Percentiles rank a stretch among this genome's conserved stretches.
These are phyloP conservation scores for Lodderomyces oxycetoniae DNA, from an alignment of 1,139 yeast species.

Conservation along the genomic window DNA sequence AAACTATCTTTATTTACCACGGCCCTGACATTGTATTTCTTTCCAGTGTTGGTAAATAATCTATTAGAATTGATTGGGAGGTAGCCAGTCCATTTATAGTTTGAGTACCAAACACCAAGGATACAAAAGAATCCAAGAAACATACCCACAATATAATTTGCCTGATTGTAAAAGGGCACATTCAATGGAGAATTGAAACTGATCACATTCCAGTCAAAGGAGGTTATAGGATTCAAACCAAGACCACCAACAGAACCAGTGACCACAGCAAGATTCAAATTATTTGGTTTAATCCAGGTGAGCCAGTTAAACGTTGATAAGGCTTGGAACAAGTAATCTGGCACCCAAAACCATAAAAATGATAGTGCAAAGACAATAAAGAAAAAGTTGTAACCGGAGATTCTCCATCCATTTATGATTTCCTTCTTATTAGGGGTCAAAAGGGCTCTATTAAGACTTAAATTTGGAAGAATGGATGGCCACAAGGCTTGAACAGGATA, in stretches of 20 bases:
- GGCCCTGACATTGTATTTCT: conserved; percentile 34
- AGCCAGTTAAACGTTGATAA: conserved; percentile 33
- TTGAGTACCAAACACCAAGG: conserved; percentile 46
- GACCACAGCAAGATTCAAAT: conserved; percentile 43
- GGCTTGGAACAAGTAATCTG: conserved; percentile 30
- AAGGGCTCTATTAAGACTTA: conserved; percentile 56
- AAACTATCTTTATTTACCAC: conserved; percentile 36
- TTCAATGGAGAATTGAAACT: conserved; percentile 24
- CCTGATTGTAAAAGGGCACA: conserved; percentile 44
- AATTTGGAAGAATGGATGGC: conserved; percentile 52
- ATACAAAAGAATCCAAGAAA: conserved; percentile 40
- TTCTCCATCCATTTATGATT: conserved; percentile 35
- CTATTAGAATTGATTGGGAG: conserved; percentile 51
- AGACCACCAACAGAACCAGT: conserved; percentile 54
- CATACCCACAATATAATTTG: conserved; percentile 40
- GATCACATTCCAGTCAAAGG: conserved; percentile 49
- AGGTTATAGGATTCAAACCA: conserved; percentile 53
- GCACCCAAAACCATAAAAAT: conserved; percentile 34
- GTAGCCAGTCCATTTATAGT: conserved; percentile 48
- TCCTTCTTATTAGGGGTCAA: conserved; percentile 39
- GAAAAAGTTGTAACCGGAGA: conserved; percentile 31
- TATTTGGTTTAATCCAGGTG: conserved; percentile 34
- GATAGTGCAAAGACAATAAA: conserved; percentile 20
- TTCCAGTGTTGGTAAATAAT: conserved; percentile 45
- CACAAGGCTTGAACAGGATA: conserved; percentile 57